phyloP scores from a whole-genome alignment of 2,329 filamentous ascomycete genomes.

The Sporothrix protearum region DNA sequence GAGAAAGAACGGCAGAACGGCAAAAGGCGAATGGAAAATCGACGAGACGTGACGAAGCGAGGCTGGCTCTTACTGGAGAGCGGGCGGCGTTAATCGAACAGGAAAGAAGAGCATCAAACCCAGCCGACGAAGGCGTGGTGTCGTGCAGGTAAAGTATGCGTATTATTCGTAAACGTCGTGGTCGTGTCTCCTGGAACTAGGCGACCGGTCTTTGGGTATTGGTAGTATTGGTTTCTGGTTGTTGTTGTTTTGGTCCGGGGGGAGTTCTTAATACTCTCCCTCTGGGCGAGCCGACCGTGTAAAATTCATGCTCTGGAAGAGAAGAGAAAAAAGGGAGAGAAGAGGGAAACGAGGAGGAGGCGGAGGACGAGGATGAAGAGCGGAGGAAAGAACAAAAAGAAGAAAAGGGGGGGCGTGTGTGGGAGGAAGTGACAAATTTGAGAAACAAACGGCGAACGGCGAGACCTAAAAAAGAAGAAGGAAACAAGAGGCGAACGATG shows the following conservation, averaged over 20 bases:
- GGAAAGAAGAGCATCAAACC: conserved; percentile 20
- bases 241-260: neutral
- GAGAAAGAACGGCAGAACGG: neutral
- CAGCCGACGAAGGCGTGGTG: conserved; percentile 13
- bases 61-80: neutral
- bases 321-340: neutral
- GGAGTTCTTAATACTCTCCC: conserved; percentile 3
- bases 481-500: neutral
- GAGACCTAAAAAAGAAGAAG: neutral
- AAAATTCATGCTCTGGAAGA: conserved; percentile 7
- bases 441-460: conserved; percentile 8
- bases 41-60: neutral
- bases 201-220: neutral
- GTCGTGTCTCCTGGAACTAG: conserved; percentile 2
- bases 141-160: conserved; percentile 19
- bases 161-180: conserved; percentile 15
- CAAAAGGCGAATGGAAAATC: neutral
- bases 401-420: conserved; percentile 6
- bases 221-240: neutral
- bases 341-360: neutral
- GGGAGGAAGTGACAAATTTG: neutral
- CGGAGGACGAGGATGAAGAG: conserved; percentile 7
- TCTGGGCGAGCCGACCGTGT: conserved; percentile 7
- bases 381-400: neutral
- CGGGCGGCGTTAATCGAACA: conserved; percentile 11